Percentiles rank a stretch among this genome's conserved stretches.
Evolutionary conservation across 2,329 filamentous ascomycete genomes (phyloP).

Genomic region (Talaromyces funiculosus): DNA sequence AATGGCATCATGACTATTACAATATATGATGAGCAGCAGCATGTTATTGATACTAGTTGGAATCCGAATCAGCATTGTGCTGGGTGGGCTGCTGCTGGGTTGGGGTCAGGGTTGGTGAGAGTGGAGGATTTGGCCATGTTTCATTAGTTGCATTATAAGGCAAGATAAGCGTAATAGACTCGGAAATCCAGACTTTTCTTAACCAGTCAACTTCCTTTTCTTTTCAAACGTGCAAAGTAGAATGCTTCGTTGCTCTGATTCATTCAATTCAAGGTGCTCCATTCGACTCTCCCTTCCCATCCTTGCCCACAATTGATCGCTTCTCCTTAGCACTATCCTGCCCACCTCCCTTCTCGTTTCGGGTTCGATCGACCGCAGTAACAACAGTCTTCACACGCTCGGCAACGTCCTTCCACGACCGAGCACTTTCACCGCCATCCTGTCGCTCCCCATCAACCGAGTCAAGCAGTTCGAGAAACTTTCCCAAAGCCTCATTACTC

Average conservation of each 20-base stretch:
- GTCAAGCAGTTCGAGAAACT: not conserved
- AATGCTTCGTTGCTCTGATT: too few relatives aligned
- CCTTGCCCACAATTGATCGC: not conserved
- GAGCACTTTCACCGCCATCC: not conserved
- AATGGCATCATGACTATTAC: constrained; percentile 33
- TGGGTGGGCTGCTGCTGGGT: constrained; percentile 61
- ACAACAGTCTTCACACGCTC: not conserved
- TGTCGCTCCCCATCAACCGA: not conserved
- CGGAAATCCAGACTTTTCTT: too few relatives aligned
- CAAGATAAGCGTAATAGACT: not conserved
- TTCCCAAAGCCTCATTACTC: not conserved
- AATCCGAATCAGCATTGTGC: constrained; percentile 62
- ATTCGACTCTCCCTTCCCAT: not conserved
- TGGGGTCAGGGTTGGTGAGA: constrained; percentile 62
- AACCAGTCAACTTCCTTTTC: too few relatives aligned
- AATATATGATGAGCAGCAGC: constrained; percentile 58
- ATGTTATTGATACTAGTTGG: constrained; percentile 60
- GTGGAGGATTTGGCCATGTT: constrained; percentile 58
- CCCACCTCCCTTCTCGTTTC: not conserved
- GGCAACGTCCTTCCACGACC: not conserved
- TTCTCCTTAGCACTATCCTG: not conserved
- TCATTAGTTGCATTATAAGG: not conserved
- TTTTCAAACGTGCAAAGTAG: too few relatives aligned
- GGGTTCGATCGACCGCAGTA: too few relatives aligned
- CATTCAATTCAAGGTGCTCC: not conserved